phyloP scores from a whole-genome alignment of 495 filamentous ascomycete genomes.

The Lophiotrema nucula region DNA sequence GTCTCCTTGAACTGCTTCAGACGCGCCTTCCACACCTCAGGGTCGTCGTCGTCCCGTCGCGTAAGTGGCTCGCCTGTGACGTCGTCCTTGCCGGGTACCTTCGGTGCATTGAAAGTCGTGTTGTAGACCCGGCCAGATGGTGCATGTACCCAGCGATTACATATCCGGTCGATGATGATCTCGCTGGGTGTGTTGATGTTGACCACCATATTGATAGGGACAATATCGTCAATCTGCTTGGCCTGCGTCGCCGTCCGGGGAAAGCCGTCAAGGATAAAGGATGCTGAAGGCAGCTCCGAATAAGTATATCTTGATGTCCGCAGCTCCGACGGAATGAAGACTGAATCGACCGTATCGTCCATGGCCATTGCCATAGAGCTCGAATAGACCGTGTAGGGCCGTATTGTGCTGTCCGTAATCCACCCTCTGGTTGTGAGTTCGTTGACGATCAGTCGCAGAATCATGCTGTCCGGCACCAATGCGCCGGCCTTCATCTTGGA shows the following conservation, averaged over 20 bases:
- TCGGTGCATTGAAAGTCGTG: slow-evolving; percentile 83
- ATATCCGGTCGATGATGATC: slow-evolving; percentile 85
- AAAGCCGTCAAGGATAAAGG: slow-evolving; percentile 95
- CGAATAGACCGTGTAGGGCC: slow-evolving; percentile 41
- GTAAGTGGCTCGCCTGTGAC: slow-evolving; percentile 85
- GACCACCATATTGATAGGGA: slow-evolving; percentile 91
- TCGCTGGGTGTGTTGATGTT: slow-evolving; percentile 63
- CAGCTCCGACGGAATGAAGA: slow-evolving; percentile 39
- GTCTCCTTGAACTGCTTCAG: slow-evolving; percentile 83
- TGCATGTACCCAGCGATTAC: slow-evolving; percentile 89
- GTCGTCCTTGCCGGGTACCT: slow-evolving; percentile 79
- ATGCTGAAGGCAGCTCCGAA: slow-evolving; percentile 71
- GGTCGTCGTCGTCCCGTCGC: slow-evolving; percentile 78
- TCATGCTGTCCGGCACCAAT: slow-evolving; percentile 84
- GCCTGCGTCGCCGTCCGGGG: slow-evolving; percentile 86
- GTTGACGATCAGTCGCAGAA: slow-evolving; percentile 85
- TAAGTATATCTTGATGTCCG: slow-evolving; percentile 36
- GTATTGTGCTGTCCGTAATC: slow-evolving; percentile 53
- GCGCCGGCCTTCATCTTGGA: slow-evolving; percentile 77
- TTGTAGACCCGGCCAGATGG: slow-evolving; percentile 93
- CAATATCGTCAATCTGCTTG: slow-evolving; percentile 66
- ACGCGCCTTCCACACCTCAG: slow-evolving; percentile 78
- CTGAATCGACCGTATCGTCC: slow-evolving; percentile 36
- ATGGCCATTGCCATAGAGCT: slow-evolving; percentile 23
- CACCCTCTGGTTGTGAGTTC: slow-evolving; percentile 82